Base-by-base conservation (phyloP, 768 basidiomycete genomes). In the Gloeopeniophorella convolvens region DNA sequence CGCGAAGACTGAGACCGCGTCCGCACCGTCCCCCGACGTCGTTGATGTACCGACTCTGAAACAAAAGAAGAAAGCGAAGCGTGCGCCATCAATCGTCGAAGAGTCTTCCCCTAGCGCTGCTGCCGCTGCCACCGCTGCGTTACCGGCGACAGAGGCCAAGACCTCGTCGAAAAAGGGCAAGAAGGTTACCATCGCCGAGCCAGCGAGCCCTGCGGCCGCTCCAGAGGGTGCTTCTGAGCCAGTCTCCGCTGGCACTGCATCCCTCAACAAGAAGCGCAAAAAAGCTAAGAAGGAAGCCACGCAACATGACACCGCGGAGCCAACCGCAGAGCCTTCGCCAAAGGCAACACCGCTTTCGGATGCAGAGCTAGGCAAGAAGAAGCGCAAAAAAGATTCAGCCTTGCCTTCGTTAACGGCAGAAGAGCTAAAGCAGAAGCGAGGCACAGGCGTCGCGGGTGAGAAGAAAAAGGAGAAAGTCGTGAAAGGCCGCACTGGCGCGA, bases 391-490 rank as follows among this genome's bases (percentile, higher is more conserved):
- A 46, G 55, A 44, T 23, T 50, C 47, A 5, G 54, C 35, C 9
- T 51, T 37, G 10, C 51, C 53, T 18, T 7, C 28, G 27, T 41
- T 75, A 43, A 70, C 66, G 7, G 69, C 61, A 40, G 69, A 72
- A 15, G 78, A 79, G 53, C 58, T 77, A 56, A 81, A 82, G 66
- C 69, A 72, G 62, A 83, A 83, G 61, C 70, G 72, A 46, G 63
- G 63, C 18, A 65, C 61, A 1, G 67, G 63, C 30, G 63, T 67
- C 40, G 70, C 48, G 4, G 47, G 71, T 3, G 77, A 77, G 64
- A 81, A 76, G 70, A 85, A 85, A 67, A 83, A 81, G 65, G 72
- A 68, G 44, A 72, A 67, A 54, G 51, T 69, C 9, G 49, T 66
- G 33, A 63, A 65, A 50, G 58, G 66, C 16, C 63, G 67, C 54